A percentile compares a stretch with the other conserved stretches of the same genome.
Evolutionary conservation across 208 protist genomes (phyloP).

Genomic region (Leishmania tropica): DNA sequence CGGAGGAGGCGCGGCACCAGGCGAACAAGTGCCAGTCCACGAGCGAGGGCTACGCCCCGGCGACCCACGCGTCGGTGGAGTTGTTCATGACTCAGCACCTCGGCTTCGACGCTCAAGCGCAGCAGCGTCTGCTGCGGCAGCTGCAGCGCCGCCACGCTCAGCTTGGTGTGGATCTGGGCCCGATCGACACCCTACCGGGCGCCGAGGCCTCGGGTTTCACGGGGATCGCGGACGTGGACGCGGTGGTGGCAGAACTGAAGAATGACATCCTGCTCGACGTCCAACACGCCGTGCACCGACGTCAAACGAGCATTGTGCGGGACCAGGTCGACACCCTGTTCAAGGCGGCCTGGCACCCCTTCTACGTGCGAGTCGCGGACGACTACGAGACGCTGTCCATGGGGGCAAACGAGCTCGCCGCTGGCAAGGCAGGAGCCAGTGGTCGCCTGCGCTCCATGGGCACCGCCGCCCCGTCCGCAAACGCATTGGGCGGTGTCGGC

Average conservation of each 20-base stretch:
- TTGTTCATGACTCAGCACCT: conserved; percentile 84
- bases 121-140: conserved; percentile 80
- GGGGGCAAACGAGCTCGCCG: conserved; percentile 19
- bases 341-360: conserved; percentile 63
- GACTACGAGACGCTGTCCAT: conserved; percentile 60
- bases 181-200: conserved; percentile 22
- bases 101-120: conserved; percentile 79
- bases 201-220: conserved; percentile 25
- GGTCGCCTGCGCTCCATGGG: neutral
- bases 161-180: conserved; percentile 41
- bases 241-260: conserved; percentile 60
- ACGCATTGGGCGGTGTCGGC: neutral
- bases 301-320: conserved; percentile 56
- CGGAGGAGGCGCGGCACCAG: conserved; percentile 40
- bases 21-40: conserved; percentile 31
- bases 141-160: conserved; percentile 59
- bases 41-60: conserved; percentile 37
- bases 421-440: conserved; percentile 2
- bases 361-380: conserved; percentile 65
- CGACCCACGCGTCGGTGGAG: conserved; percentile 72
- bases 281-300: conserved; percentile 62
- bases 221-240: conserved; percentile 51
- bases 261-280: conserved; percentile 56
- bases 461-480: conserved; percentile 1
- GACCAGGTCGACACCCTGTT: conserved; percentile 60